Base-by-base conservation (phyloP, 2,329 filamentous ascomycete species). In the Metarhizium humberi region DNA sequence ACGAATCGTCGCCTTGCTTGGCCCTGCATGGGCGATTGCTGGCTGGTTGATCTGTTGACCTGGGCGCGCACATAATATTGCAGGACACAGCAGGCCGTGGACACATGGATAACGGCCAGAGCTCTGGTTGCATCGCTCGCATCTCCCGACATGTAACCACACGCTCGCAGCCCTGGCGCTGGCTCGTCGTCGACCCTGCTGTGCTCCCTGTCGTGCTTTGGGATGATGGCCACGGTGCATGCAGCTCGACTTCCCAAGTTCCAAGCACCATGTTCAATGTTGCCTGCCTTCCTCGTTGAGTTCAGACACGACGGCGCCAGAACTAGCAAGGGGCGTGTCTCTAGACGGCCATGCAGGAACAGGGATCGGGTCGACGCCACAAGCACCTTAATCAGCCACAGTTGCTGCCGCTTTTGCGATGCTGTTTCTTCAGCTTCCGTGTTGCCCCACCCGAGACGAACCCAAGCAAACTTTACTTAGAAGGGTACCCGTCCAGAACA, bases 331-430 rank as follows among this genome's bases (percentile, higher is more conserved):
- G 42, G 45, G 45, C 14, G 52, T 48, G 52, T 30, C 18, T 29
- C 10, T 53, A 49, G 25, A 16, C 8, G 34, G 40, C 5, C 30
- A 53, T 53, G 43, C 52, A 42, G 43, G 52, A n/a, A 42, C 52
- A 46, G 45, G 52, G 52, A 18, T 49, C 6, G 20, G 45, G 25
- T 25, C 25, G 25, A 25, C 25, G 25, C 25, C 25, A 25, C 25
- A 25, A 25, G 25, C 25, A 25, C 25, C 25, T 25, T 25, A 25
- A 49, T 49, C 52, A 53, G 52, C 52, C 52, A 49, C 52, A 53
- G 16, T 25, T 48, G 52, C 43, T 48, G 45, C 18, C 45, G 43
- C 51, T 53, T 53, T 43, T 53, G 45, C 52, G 25, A 30, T 16
- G 13, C 14, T 10, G 20, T 29, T 29, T 29, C 47, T 49, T 29